Base-by-base conservation (phyloP, 2,329 filamentous ascomycete species). In the Colletotrichum salicis region DNA sequence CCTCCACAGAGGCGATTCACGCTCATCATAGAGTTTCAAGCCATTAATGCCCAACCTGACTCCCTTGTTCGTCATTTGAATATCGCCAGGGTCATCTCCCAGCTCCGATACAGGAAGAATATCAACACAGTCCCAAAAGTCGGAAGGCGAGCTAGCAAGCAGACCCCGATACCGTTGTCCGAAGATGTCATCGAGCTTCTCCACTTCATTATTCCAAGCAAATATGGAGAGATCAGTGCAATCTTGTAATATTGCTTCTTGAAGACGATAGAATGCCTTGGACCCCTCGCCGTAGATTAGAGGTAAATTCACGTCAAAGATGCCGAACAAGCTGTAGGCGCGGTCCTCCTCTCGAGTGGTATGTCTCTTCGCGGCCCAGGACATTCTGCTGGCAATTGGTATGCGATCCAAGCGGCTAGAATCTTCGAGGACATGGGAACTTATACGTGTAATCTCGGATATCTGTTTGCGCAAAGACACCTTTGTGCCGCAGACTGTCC, bases 241-340 rank as follows among this genome's bases (percentile, higher is more conserved):
- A 2, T 64, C 35, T 2, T 29, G 24, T 1, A 64, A 22, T 37
- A 61, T 64, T 4, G 33, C 62, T n/a, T 56, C 24, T 7, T 75
- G 72, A 19, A 76, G 13, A 59, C 76, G 67, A 15, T 60, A 35
- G 48, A 77, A 78, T 1, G 76, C 75, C 19, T 68, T 72, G 6
- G 13, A n/a, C 12, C 77, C 77, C 58, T 79, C 78, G 6, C 78
- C 76, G 22, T 79, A 79, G 1, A 75, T 67, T 11, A 76, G 48
- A 5, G 75, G 72, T 75, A 80, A 77, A 12, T 74, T 76, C 11
- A 79, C 70, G 27, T 72, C 68, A 37, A 79, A 78, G 10, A 80
- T 56, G 13, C 77, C 78, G 12, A 78, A 57, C 15, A 79, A 63
- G 24, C 75, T 76, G 59, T 79, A 79, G 0, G 77, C 77, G 8